Conservation (phyloP, 75 land plant species). For the Ceratopteris richardii region DNA sequence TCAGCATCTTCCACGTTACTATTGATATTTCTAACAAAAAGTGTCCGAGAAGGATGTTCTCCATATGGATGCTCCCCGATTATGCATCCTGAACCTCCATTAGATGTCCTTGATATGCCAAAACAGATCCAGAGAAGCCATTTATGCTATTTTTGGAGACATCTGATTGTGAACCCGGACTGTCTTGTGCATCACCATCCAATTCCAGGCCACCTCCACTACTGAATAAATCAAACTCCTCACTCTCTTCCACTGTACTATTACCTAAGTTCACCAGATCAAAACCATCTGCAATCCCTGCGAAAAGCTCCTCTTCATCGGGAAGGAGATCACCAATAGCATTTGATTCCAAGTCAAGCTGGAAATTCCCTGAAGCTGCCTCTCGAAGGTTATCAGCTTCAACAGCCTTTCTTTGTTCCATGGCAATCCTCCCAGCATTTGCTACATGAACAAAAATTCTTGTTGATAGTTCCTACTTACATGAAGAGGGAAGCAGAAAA, state of each 20-base stretch:
- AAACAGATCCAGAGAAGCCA: slow-evolving; percentile 27
- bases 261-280: slow-evolving; percentile 20
- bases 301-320: slow-evolving; percentile 42
- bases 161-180: slow-evolving; percentile 5
- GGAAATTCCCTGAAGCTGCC: not conserved
- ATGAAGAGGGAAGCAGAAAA: no score
- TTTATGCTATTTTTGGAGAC: slow-evolving; percentile 22
- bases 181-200: slow-evolving; percentile 54
- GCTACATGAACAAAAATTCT: no score
- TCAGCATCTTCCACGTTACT: slow-evolving; percentile 93
- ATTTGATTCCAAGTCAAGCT: slow-evolving; percentile 15
- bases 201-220: slow-evolving; percentile 86
- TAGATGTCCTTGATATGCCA: slow-evolving; percentile 26
- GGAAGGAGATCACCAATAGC: slow-evolving; percentile 39
- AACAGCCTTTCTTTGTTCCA: no score
- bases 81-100: slow-evolving; percentile 45
- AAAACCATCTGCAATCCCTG: slow-evolving; percentile 45
- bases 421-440: no score
- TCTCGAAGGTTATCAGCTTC: no score
- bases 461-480: no score
- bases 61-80: slow-evolving; percentile 91
- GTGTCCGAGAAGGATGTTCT: slow-evolving; percentile 92
- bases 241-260: slow-evolving; percentile 18
- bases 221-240: slow-evolving; percentile 61
- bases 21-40: slow-evolving; percentile 90